Conservation (phyloP, 306 rosid genomes). For the Oxytropis ochrocephala region DNA sequence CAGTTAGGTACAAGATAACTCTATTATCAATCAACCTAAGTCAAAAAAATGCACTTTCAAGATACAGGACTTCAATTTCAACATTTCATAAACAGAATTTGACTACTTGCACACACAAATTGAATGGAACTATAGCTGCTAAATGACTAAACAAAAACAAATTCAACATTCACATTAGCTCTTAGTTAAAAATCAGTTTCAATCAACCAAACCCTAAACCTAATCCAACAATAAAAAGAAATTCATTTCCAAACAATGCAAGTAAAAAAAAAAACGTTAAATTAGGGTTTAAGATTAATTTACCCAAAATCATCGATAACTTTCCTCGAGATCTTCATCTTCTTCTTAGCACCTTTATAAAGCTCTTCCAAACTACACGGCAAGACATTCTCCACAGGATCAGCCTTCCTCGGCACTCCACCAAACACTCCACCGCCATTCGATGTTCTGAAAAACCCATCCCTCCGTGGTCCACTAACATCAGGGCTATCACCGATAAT, state of each 20-base stretch:
- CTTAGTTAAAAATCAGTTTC: too few species aligned
- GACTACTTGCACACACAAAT: too few species aligned
- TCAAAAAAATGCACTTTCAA: background rate
- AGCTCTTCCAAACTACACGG: slow-evolving; percentile 89
- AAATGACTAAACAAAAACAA: too few species aligned
- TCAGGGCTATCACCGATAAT: slow-evolving; percentile 48
- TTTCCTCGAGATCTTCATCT: slow-evolving; percentile 83
- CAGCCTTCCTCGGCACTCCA: slow-evolving; percentile 43
- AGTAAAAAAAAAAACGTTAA: background rate
- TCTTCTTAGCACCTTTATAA: slow-evolving; percentile 66
- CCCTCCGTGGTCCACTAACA: slow-evolving; percentile 28
- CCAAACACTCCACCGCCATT: slow-evolving; percentile 30
- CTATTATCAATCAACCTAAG: background rate
- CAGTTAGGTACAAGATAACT: background rate
- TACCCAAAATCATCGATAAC: slow-evolving; percentile 67
- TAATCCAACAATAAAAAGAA: too few species aligned
- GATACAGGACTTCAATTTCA: background rate
- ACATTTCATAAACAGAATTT: too few species aligned
- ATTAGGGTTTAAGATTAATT: slow-evolving; percentile 16
- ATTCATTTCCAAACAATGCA: background rate
- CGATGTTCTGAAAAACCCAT: slow-evolving; percentile 44
- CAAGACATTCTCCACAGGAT: slow-evolving; percentile 55
- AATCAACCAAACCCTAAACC: too few species aligned
- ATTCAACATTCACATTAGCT: too few species aligned
- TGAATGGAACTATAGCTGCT: too few species aligned